phyloP scores from a whole-genome alignment of 768 basidiomycete species.

The Lactarius tabidus region DNA sequence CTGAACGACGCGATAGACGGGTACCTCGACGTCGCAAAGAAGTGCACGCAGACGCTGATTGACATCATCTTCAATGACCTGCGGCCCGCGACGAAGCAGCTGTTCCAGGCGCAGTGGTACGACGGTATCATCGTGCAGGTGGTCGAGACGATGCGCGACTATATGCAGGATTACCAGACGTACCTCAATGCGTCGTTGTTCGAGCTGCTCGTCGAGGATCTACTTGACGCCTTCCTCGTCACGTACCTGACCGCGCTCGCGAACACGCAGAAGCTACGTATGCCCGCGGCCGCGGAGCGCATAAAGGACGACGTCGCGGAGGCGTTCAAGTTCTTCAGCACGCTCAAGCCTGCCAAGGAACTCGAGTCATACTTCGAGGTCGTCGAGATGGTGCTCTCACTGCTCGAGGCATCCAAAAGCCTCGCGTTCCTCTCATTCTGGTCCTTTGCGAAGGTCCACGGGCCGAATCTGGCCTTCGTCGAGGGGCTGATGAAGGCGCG shows the following conservation, averaged over 20 bases:
- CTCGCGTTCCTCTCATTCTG: constrained; percentile 92
- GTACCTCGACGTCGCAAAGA: constrained; percentile 96
- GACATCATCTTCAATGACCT: constrained; percentile 94
- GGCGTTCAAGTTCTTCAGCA: constrained; percentile 76
- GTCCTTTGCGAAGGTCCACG: constrained; percentile 89
- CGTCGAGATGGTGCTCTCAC: constrained; percentile 72
- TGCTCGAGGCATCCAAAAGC: constrained; percentile 83
- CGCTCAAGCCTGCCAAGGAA: constrained; percentile 72
- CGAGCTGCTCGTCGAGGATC: constrained; percentile 88
- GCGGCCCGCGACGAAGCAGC: constrained; percentile 75
- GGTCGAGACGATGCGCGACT: constrained; percentile 93
- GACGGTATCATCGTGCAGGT: constrained; percentile 84
- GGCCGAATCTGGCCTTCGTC: constrained; percentile 88
- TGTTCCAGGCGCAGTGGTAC: constrained; percentile 89
- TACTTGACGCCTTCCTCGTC: constrained; percentile 87
- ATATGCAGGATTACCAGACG: constrained; percentile 90
- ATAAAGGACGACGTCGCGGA: constrained; percentile 79
- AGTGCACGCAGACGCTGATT: constrained; percentile 91
- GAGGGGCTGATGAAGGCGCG: constrained; percentile 87
- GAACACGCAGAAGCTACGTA: constrained; percentile 77
- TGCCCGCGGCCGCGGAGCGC: constrained; percentile 79
- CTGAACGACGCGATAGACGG: constrained; percentile 97
- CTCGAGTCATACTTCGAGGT: constrained; percentile 83
- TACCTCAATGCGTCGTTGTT: constrained; percentile 89
- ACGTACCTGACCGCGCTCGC: constrained; percentile 85